Conservation (phyloP, 192 early-diverging fungal genomes). For the Backusella luteola region DNA sequence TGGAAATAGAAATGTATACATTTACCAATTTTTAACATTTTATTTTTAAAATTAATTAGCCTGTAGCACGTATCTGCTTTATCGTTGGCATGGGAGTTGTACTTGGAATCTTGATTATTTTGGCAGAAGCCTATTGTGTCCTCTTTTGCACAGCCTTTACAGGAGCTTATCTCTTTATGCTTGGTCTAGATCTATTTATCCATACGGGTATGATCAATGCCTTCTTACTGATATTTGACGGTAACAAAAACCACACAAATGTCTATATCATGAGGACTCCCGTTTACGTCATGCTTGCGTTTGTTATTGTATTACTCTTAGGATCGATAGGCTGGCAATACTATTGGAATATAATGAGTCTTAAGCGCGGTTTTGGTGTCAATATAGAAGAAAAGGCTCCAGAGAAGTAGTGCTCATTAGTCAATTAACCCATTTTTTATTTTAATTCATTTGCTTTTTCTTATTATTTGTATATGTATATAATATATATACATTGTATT, state of each 20-base stretch:
- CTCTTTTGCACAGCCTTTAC: slow-evolving; percentile 49
- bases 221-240: slow-evolving; percentile 27
- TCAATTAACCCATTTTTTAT: background rate
- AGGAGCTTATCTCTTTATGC: slow-evolving; percentile 50
- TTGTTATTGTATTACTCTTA: slow-evolving; percentile 19
- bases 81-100: slow-evolving; percentile 38
- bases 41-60: slow-evolving; percentile 3
- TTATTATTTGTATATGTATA: background rate
- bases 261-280: slow-evolving; percentile 23
- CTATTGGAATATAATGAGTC: slow-evolving; percentile 35
- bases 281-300: slow-evolving; percentile 27
- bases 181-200: slow-evolving; percentile 54
- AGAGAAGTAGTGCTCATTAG: background rate
- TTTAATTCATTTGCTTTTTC: background rate
- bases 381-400: slow-evolving; percentile 22
- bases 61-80: slow-evolving; percentile 39
- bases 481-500: background rate
- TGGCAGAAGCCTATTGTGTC: slow-evolving; percentile 37
- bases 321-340: slow-evolving; percentile 33
- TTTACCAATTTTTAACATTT: background rate
- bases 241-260: slow-evolving; percentile 24
- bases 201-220: slow-evolving; percentile 52
- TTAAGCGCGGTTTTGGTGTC: slow-evolving; percentile 28
- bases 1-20: background rate
- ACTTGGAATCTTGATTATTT: slow-evolving; percentile 26